Evolutionary conservation across 2,329 filamentous ascomycete species (phyloP), one percentile per base, ranked within the genome.

Genomic region (Sclerotiophoma versabilis): DNA sequence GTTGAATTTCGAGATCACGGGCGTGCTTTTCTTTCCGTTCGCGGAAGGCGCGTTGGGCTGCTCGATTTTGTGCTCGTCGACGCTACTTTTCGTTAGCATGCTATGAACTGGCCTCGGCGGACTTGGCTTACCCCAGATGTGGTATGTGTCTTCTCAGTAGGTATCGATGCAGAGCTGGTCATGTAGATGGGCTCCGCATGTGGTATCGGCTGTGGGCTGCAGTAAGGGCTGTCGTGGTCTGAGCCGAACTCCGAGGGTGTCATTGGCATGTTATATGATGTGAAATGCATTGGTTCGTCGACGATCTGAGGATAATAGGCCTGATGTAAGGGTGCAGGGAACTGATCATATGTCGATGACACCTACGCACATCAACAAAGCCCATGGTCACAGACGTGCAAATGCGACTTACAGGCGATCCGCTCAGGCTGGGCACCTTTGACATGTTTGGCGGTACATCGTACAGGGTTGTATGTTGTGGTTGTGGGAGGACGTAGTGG

Each of bases 11-110:
- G 17, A 88, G 80, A 61, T 88, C 85, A 57, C 83, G 82, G 64
- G 87, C 87, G 57, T 86, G 82, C 69, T 87, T 85, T 65, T 88
- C 84, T 64, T 87, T 87, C 47, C 84, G 79, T 68, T 87, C 84
- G 41, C 84, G 78, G 65, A 86, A 87, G 0, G 84, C 84, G 53
- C 84, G 76, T 68, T 87, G 84, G 2, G 84, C 86, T 32, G 84
- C 84, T 48, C 84, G 80, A 61, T 86, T 86, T 62, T 86, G 84
- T 38, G 83, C 84, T 66, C 84, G 77, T 55, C 84, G 81, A 39
- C 83, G 80, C 82, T 85, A 65, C 27, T 36, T 5, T 5, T 6
- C 15, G 38, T 59, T 63, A 57, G 71, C 34, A 9, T 15, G 44
- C 3, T 12, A 9, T 5, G n/a, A 20, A 14, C 5, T 19, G 17